These are phyloP conservation scores for Sugiyamaella smithiae DNA, from an alignment of 805 yeast species.

Conservation along the genomic window DNA sequence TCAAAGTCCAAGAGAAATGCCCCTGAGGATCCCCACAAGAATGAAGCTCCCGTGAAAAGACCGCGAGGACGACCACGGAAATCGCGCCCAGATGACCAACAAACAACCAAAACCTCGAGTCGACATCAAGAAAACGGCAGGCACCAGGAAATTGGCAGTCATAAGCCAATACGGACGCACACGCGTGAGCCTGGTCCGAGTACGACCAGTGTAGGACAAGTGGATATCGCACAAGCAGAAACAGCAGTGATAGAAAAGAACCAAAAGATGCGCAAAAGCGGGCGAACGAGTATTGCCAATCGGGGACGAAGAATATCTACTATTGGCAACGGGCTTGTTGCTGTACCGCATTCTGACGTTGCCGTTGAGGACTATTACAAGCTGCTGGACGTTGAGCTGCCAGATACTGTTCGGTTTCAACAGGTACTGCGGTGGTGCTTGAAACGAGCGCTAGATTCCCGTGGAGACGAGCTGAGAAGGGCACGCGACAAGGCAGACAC, in stretches of 20 bases:
- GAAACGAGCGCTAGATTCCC: conserved; percentile 43
- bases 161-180: background rate
- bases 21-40: background rate
- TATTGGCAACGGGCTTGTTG: conserved; percentile 63
- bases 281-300: conserved; percentile 32
- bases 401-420: conserved; percentile 72
- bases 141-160: background rate
- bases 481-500: conserved; percentile 28
- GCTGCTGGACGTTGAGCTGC: conserved; percentile 56
- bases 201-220: background rate
- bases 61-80: background rate
- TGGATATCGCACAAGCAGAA: conserved; percentile 27
- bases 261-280: conserved; percentile 32
- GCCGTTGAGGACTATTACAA: conserved; percentile 55
- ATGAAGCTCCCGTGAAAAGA: background rate
- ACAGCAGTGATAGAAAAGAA: conserved; percentile 40
- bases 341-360: conserved; percentile 61
- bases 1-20: background rate
- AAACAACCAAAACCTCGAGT: background rate
- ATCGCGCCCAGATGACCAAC: background rate
- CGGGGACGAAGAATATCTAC: conserved; percentile 74
- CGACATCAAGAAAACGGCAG: background rate
- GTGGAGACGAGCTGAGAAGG: conserved; percentile 18
- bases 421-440: conserved; percentile 69
- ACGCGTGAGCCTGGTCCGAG: background rate